These are phyloP conservation scores for Alloteropsis semialata DNA, from an alignment of 176 grass and related monocot species.

Conservation along the genomic window DNA sequence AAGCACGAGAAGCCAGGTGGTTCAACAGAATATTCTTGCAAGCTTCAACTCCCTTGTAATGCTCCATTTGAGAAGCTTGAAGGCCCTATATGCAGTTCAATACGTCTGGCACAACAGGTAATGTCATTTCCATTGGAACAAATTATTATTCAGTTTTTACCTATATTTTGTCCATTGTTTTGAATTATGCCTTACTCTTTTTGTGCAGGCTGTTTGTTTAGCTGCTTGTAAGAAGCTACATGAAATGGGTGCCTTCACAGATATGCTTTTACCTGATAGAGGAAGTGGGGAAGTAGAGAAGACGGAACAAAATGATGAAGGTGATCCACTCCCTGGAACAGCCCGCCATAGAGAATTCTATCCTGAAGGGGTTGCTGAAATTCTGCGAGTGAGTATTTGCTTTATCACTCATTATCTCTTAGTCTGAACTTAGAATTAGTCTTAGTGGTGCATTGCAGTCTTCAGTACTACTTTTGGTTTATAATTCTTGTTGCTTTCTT, in stretches of 20 bases:
- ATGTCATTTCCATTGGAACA: constrained; percentile 22
- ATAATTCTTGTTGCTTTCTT: not conserved
- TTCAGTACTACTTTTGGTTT: not conserved
- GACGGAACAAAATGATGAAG: constrained; percentile 74
- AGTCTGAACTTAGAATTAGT: constrained; percentile 12
- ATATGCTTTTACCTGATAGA: constrained; percentile 98
- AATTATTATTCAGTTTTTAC: constrained; percentile 13
- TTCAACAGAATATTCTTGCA: constrained; percentile 85
- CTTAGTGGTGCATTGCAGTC: not conserved
- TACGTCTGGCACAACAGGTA: constrained; percentile 92
- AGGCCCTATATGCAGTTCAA: constrained; percentile 92
- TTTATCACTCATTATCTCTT: constrained; percentile 23
- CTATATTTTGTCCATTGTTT: not conserved
- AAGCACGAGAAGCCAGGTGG: constrained; percentile 70
- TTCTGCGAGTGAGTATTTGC: constrained; percentile 59
- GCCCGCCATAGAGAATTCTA: constrained; percentile 96
- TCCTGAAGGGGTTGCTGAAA: constrained; percentile 93
- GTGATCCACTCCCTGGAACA: constrained; percentile 92
- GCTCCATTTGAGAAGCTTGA: constrained; percentile 94
- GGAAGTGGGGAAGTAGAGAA: constrained; percentile 88
- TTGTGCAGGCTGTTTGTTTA: constrained; percentile 88
- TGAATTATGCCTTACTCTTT: constrained; percentile 16
- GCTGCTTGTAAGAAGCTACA: constrained; percentile 98
- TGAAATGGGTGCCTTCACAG: constrained; percentile 98
- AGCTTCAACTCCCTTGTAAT: constrained; percentile 95